Conservation (phyloP, 257 asterid species). For the Ilex aquifolium region DNA sequence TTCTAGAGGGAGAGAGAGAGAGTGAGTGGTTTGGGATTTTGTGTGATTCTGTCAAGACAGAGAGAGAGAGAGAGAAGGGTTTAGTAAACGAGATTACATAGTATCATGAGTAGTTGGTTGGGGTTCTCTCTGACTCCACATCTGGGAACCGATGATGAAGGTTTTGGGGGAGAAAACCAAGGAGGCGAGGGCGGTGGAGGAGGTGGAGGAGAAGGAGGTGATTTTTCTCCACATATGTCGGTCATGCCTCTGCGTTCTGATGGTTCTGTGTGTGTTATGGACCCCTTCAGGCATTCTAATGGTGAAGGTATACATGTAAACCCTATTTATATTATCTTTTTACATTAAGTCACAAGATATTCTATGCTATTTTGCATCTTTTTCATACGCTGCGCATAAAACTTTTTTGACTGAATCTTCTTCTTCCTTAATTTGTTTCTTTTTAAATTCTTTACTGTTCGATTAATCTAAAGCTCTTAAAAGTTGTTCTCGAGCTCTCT, state of each 20-base stretch:
- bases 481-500: too few relatives aligned
- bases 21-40: background rate
- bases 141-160: constrained; percentile 39
- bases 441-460: background rate
- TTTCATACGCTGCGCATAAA: background rate
- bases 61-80: background rate
- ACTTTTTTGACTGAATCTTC: background rate
- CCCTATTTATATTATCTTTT: background rate
- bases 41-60: background rate
- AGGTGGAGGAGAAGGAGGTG: constrained; percentile 2
- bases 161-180: constrained; percentile 9
- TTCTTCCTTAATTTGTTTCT: too few relatives aligned
- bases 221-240: constrained; percentile 13
- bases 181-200: constrained; percentile 7
- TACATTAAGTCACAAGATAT: too few relatives aligned
- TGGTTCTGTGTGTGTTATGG: constrained; percentile 23
- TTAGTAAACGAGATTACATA: background rate
- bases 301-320: background rate
- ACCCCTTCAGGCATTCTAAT: constrained; percentile 8
- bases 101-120: constrained; percentile 58
- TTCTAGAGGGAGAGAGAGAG: constrained; percentile 5
- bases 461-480: too few relatives aligned
- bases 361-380: too few relatives aligned
- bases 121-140: constrained; percentile 67
- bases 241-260: constrained; percentile 33